A percentile compares a stretch with the other conserved stretches of the same genome.
phyloP scores from a whole-genome alignment of 768 basidiomycete genomes.

The Mrakia gelida region DNA sequence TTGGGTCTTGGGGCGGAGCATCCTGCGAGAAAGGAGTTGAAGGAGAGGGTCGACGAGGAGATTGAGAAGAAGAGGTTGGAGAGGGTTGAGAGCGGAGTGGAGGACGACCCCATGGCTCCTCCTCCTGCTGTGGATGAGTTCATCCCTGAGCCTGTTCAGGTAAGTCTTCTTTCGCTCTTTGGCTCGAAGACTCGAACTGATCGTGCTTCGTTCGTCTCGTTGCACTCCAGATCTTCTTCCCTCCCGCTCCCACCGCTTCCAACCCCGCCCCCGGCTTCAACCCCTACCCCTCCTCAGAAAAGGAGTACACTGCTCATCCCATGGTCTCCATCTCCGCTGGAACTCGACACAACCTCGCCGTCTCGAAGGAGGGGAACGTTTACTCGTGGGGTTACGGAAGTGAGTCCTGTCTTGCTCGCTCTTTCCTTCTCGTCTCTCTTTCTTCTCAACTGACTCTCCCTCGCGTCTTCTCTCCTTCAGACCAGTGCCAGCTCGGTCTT shows the following conservation, averaged over 20 bases:
- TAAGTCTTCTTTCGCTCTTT: slow-evolving; percentile 18
- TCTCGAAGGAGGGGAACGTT: slow-evolving; percentile 45
- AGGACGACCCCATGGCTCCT: slow-evolving; percentile 35
- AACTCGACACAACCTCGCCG: slow-evolving; percentile 47
- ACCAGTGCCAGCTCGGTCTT: slow-evolving; percentile 46
- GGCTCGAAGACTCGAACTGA: neutral
- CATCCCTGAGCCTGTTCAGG: slow-evolving; percentile 43
- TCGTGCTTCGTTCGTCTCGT: neutral
- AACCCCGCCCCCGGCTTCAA: slow-evolving; percentile 42
- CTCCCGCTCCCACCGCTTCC: slow-evolving; percentile 45
- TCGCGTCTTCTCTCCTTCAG: slow-evolving; percentile 24
- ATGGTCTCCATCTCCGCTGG: slow-evolving; percentile 47
- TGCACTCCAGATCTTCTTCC: slow-evolving; percentile 44
- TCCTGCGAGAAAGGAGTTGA: slow-evolving; percentile 39
- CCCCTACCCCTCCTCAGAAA: slow-evolving; percentile 38
- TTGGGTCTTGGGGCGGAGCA: slow-evolving; percentile 59
- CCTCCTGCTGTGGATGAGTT: slow-evolving; percentile 41
- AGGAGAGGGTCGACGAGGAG: slow-evolving; percentile 38
- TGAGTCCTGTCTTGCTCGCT: slow-evolving; percentile 36
- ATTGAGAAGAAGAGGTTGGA: slow-evolving; percentile 25
- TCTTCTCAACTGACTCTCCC: neutral
- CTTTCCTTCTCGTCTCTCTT: neutral
- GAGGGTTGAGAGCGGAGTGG: slow-evolving; percentile 17
- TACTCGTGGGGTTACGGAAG: slow-evolving; percentile 49
- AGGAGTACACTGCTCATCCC: slow-evolving; percentile 38